Percentiles rank a stretch among this genome's conserved stretches.
phyloP scores from a whole-genome alignment of 257 asterid genomes.

The Solanum lignicaule region DNA sequence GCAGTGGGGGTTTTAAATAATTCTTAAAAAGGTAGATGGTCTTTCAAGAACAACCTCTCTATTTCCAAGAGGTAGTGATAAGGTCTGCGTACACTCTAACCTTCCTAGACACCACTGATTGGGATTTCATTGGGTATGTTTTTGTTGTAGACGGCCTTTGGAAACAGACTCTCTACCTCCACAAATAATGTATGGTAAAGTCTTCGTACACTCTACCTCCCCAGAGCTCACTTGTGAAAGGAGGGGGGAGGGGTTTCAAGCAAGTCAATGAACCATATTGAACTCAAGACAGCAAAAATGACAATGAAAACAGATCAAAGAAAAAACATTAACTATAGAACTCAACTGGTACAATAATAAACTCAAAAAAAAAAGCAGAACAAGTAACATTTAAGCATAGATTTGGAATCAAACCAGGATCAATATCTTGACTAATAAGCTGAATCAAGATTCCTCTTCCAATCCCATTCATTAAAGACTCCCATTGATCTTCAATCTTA shows the following conservation, averaged over 20 bases:
- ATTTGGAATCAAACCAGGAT: slow-evolving; percentile 41
- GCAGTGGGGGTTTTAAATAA: neutral
- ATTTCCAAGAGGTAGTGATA: neutral
- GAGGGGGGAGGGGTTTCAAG: neutral
- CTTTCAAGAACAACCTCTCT: neutral
- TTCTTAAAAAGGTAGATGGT: neutral
- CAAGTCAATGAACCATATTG: neutral
- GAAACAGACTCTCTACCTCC: no score
- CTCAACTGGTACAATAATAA: neutral
- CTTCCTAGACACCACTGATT: no score
- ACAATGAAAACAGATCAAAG: neutral
- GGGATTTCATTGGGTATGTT: no score
- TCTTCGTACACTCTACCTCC: no score
- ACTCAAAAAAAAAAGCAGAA: no score
- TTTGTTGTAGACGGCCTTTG: no score
- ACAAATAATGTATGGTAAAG: no score
- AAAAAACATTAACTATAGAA: neutral
- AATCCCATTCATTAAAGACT: slow-evolving; percentile 57
- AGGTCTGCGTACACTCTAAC: no score
- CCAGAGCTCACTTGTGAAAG: rapidly evolving
- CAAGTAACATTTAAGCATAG: neutral
- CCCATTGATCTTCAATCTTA: slow-evolving; percentile 76
- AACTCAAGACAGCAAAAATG: neutral
- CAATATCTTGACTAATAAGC: slow-evolving; percentile 68
- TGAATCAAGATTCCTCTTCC: slow-evolving; percentile 78